phyloP scores from a whole-genome alignment of 2,329 filamentous ascomycete species.

The Claviceps fusiformis region DNA sequence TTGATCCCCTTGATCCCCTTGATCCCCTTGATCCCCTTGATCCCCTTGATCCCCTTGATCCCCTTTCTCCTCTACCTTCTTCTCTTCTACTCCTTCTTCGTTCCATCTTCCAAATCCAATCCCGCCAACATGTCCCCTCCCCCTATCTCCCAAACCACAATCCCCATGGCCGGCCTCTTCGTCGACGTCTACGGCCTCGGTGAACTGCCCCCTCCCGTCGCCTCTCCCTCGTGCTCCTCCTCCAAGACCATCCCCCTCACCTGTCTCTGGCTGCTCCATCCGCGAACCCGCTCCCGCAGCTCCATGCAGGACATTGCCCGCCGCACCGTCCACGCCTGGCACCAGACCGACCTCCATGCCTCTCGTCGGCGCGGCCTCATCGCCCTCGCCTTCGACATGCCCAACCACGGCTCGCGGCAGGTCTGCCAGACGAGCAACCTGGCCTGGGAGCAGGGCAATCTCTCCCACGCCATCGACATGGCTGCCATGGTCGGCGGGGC shows the following conservation, averaged over 20 bases:
- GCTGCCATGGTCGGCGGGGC: constrained; percentile 63
- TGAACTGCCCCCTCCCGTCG: constrained; percentile 44
- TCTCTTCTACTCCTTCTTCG: not conserved
- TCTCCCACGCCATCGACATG: constrained; percentile 82
- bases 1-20: too few relatives aligned
- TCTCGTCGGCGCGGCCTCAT: constrained; percentile 46
- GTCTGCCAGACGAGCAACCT: constrained; percentile 57
- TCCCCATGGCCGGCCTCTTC: constrained; percentile 65
- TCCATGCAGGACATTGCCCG: constrained; percentile 64
- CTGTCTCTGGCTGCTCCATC: constrained; percentile 86
- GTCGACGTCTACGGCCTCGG: constrained; percentile 70
- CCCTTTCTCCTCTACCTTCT: not conserved
- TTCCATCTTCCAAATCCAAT: not conserved
- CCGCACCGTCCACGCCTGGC: constrained; percentile 57
- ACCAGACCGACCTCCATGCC: constrained; percentile 21
- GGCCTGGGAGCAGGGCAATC: constrained; percentile 68
- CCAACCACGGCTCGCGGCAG: constrained; percentile 72
- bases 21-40: too few relatives aligned
- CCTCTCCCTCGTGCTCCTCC: constrained; percentile 17
- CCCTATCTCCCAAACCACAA: constrained; percentile 47
- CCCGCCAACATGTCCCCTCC: constrained; percentile 22
- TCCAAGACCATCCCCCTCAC: constrained; percentile 37
- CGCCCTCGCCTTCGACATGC: constrained; percentile 77
- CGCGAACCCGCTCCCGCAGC: constrained; percentile 54
- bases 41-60: too few relatives aligned